These are phyloP conservation scores for Phialocephala sp. DNA, from an alignment of 2,329 filamentous ascomycete species.

Conservation along the genomic window DNA sequence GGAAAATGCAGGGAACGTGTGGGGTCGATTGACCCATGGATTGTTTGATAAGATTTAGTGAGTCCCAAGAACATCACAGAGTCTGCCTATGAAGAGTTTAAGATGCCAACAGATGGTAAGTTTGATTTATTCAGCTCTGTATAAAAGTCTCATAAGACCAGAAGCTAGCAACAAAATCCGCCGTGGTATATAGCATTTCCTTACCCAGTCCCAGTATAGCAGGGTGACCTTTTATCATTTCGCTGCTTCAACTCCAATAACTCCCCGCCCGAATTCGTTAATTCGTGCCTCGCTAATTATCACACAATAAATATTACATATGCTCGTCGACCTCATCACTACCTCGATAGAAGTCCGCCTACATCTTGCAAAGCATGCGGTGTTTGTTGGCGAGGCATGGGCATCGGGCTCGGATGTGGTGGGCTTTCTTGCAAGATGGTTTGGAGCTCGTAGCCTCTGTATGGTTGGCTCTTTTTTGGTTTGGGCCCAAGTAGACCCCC, in stretches of 20 bases:
- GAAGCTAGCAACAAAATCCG: neutral
- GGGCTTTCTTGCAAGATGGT: constrained; percentile 36
- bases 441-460: constrained; percentile 38
- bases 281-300: constrained; percentile 17
- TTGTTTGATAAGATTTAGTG: neutral
- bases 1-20: no score
- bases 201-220: neutral
- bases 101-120: neutral
- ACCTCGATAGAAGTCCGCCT: constrained; percentile 46
- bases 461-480: constrained; percentile 29
- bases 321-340: neutral
- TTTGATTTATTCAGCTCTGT: neutral
- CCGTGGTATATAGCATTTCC: constrained; percentile 21
- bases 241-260: constrained; percentile 11
- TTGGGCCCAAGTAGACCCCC: constrained; percentile 57
- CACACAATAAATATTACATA: constrained; percentile 16
- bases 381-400: constrained; percentile 35
- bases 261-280: constrained; percentile 16
- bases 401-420: constrained; percentile 25
- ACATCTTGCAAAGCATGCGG: constrained; percentile 49
- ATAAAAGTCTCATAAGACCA: constrained; percentile 3
- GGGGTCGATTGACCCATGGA: neutral
- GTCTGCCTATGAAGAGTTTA: neutral
- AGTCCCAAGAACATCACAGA: no score
- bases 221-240: neutral